Conservation (phyloP, 2,329 filamentous ascomycete genomes). For the Plenodomus tracheiphilus region DNA sequence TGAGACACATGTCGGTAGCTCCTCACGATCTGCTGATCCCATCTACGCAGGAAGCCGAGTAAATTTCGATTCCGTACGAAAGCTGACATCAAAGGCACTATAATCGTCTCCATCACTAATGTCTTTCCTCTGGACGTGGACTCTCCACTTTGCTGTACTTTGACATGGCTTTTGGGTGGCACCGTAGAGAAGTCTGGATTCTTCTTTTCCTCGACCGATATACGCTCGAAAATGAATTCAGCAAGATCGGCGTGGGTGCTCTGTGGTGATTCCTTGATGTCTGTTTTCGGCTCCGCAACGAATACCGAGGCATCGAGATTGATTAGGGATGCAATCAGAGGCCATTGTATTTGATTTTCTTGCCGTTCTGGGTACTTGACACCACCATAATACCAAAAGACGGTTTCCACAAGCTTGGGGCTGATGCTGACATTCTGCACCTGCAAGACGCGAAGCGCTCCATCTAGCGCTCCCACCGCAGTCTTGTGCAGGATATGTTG, state of each 20-base stretch:
- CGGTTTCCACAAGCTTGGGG: slow-evolving; percentile 27
- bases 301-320: slow-evolving; percentile 40
- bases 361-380: slow-evolving; percentile 26
- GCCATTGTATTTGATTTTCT: slow-evolving; percentile 30
- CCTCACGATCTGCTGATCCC: slow-evolving; percentile 38
- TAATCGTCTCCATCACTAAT: slow-evolving; percentile 18
- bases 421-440: slow-evolving; percentile 30
- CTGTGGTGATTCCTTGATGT: slow-evolving; percentile 9
- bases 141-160: background rate
- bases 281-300: slow-evolving; percentile 24
- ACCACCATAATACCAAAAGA: slow-evolving; percentile 44
- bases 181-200: slow-evolving; percentile 10
- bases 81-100: slow-evolving; percentile 39
- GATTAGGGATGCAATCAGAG: slow-evolving; percentile 38
- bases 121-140: background rate
- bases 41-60: slow-evolving; percentile 38
- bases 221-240: slow-evolving; percentile 32
- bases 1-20: slow-evolving; percentile 19
- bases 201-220: slow-evolving; percentile 25
- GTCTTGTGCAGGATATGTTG: slow-evolving; percentile 20
- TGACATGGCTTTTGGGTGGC: background rate
- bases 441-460: slow-evolving; percentile 29
- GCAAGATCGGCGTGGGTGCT: slow-evolving; percentile 27
- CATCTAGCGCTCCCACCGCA: slow-evolving; percentile 28
- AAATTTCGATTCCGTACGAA: slow-evolving; percentile 41